phyloP scores from a whole-genome alignment of 1,139 yeast genomes.

The Nadsonia commutata region DNA sequence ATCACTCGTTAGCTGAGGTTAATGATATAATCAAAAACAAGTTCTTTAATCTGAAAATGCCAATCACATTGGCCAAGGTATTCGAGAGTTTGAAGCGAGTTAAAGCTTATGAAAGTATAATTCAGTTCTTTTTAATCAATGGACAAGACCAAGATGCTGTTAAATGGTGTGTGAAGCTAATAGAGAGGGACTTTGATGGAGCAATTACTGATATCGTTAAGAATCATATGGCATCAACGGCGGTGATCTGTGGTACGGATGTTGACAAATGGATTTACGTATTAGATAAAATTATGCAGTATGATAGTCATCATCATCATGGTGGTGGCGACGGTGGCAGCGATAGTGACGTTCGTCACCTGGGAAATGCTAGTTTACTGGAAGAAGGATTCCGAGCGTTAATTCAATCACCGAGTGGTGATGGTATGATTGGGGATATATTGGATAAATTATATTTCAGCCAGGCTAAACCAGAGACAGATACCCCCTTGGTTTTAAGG shows the following conservation, averaged over 20 bases:
- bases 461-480: not conserved
- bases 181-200: not conserved
- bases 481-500: not conserved
- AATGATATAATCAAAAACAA: constrained; percentile 16
- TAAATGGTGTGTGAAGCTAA: constrained; percentile 3
- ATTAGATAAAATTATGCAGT: not conserved
- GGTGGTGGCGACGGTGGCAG: not conserved
- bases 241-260: not conserved
- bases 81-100: constrained; percentile 16
- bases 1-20: constrained; percentile 12
- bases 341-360: not conserved
- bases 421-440: not conserved
- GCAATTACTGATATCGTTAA: not conserved
- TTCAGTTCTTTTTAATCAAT: constrained; percentile 20
- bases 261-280: not conserved
- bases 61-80: constrained; percentile 13
- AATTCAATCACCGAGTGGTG: not conserved
- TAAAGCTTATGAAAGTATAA: constrained; percentile 18
- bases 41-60: constrained; percentile 15
- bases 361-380: not conserved
- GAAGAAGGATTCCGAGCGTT: not conserved
- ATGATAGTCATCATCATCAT: not conserved
- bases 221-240: not conserved
- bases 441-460: not conserved
- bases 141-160: constrained; percentile 11